Percentiles rank a stretch among this genome's conserved stretches.
Evolutionary conservation across 2,329 filamentous ascomycete species (phyloP).

Genomic region (Zymoseptoria crescenta): DNA sequence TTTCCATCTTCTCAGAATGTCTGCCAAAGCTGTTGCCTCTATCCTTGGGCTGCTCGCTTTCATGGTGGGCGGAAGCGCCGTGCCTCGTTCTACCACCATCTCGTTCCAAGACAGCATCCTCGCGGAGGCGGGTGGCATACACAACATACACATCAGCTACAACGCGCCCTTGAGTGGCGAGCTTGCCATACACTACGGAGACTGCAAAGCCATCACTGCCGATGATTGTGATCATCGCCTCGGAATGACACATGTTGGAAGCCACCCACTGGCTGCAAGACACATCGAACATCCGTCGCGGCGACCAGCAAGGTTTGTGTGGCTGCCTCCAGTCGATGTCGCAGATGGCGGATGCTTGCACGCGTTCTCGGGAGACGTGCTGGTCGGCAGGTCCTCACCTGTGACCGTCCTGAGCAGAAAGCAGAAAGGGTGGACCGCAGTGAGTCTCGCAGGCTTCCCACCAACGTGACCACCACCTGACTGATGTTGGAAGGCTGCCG

Average conservation of each 20-base stretch:
- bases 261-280: conserved; percentile 23
- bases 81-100: conserved; percentile 14
- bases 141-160: conserved; percentile 44
- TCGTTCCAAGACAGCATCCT: conserved; percentile 20
- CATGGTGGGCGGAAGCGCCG: conserved; percentile 6
- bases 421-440: conserved; percentile 31
- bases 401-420: conserved; percentile 32
- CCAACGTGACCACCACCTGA: background rate
- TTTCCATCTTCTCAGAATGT: conserved; percentile 3
- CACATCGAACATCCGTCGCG: conserved; percentile 23
- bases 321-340: conserved; percentile 38
- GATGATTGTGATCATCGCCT: conserved; percentile 39
- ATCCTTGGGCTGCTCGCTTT: conserved; percentile 11
- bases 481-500: conserved; percentile 23
- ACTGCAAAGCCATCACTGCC: conserved; percentile 32
- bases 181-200: conserved; percentile 39
- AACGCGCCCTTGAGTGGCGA: conserved; percentile 37
- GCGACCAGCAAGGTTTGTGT: conserved; percentile 41
- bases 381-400: conserved; percentile 38
- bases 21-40: conserved; percentile 6
- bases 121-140: conserved; percentile 31
- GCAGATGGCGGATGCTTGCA: conserved; percentile 37
- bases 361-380: conserved; percentile 34
- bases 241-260: conserved; percentile 34
- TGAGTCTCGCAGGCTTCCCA: conserved; percentile 1